Evolutionary conservation across 257 asterid genomes (phyloP), one percentile per base, ranked within the genome.

Genomic region (Solanum bukasovii): DNA sequence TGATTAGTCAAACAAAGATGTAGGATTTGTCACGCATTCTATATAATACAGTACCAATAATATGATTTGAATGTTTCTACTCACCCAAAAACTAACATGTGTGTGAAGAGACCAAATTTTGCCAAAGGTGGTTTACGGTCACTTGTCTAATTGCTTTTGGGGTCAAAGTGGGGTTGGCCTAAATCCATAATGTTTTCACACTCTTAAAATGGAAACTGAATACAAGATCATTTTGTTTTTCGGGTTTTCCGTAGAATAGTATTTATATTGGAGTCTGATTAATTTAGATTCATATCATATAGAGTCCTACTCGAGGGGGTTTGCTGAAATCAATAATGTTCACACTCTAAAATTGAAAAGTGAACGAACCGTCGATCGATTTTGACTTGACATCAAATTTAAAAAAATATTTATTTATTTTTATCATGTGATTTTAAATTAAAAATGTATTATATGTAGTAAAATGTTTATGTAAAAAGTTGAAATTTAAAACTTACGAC

Each of bases 121-220:
- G 3, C 79, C 16, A 23, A 71, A 72, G 25, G n/a, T 72, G 7
- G 74, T 65, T 65, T 65, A n/a, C 33, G 40, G 27, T 38, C 83
- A 78, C n/a, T 78, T 44, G 84, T 42, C 63, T 52, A 78, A 78
- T 40, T 81, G 23, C 7, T 29, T 81, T 46, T 5, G 9, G 63
- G 63, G 84, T 79, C 84, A 79, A 79, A 44, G 84, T 79, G 65
- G 37, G 84, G 65, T 25, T 79, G 42, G 68, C 85, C 68, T 13
- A 49, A 46, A 81, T 81, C 68, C 42, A 29, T 81, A 18, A 46
- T 44, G 85, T 81, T 52, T 52, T 81, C 65, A 44, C 85, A 81
- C 85, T 0, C 40, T 27, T 29, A 81, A 46, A 46, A 7, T 9
- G 18, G 40, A 81, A 29, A 81, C 4, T 16, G 29, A 44, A 13